Conservation (phyloP, 2,329 filamentous ascomycete genomes). For the Trichophyton rubrum region DNA sequence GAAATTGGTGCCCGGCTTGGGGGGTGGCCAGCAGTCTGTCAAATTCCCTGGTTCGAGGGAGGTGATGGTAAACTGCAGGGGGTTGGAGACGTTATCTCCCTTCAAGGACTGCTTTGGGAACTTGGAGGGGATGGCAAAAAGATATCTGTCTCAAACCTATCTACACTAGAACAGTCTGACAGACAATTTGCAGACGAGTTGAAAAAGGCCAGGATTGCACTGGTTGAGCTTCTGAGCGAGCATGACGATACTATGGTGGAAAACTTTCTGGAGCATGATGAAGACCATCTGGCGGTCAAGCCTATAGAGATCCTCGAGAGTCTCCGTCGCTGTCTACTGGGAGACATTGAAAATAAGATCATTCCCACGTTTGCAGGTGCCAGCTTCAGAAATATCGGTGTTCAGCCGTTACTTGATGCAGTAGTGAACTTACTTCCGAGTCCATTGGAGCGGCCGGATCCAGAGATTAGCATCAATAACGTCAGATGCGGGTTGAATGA, state of each 20-base stretch:
- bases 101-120: slow-evolving; percentile 63
- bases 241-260: slow-evolving; percentile 80
- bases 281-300: slow-evolving; percentile 57
- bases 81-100: slow-evolving; percentile 68
- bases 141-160: slow-evolving; percentile 44
- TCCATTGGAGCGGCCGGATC: slow-evolving; percentile 65
- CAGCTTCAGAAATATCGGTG: slow-evolving; percentile 86
- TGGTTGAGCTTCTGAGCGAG: slow-evolving; percentile 77
- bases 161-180: slow-evolving; percentile 41
- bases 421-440: slow-evolving; percentile 78
- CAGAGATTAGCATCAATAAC: slow-evolving; percentile 57
- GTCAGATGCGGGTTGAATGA: slow-evolving; percentile 43
- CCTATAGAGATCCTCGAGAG: slow-evolving; percentile 55
- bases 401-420: slow-evolving; percentile 80
- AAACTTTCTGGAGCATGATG: slow-evolving; percentile 63
- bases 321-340: slow-evolving; percentile 58
- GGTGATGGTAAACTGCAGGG: slow-evolving; percentile 64
- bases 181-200: slow-evolving; percentile 51
- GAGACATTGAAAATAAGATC: slow-evolving; percentile 52
- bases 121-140: slow-evolving; percentile 52
- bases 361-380: slow-evolving; percentile 84
- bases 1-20: slow-evolving; percentile 70
- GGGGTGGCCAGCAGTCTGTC: slow-evolving; percentile 81
- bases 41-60: slow-evolving; percentile 83
- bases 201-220: slow-evolving; percentile 57